Evolutionary conservation across 2,329 filamentous ascomycete genomes (phyloP).

Genomic region (Cyclaneusma minus): DNA sequence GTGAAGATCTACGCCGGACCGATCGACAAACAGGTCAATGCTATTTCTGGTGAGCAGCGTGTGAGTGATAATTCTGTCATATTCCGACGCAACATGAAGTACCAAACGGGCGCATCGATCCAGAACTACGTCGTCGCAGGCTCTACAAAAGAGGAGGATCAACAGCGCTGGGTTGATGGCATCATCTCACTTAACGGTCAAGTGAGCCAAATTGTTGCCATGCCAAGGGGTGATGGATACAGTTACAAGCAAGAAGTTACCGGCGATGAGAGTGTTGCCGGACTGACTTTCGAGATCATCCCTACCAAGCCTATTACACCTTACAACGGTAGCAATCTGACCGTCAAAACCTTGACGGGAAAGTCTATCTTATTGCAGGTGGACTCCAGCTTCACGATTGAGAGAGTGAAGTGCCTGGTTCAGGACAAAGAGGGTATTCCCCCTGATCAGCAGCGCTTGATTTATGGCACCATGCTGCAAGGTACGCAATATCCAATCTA

Average conservation of each 20-base stretch:
- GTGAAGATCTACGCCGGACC: conserved; percentile 24
- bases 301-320: too few relatives aligned
- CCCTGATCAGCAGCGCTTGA: conserved; percentile 88
- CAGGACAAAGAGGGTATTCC: conserved; percentile 99
- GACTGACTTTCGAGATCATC: conserved; percentile 25
- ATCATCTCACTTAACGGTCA: conserved; percentile 17
- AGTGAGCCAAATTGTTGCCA: conserved; percentile 28
- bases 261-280: conserved; percentile 20
- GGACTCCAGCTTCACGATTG: too few relatives aligned
- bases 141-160: too few relatives aligned
- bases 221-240: conserved; percentile 22
- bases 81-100: too few relatives aligned
- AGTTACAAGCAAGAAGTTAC: conserved; percentile 26
- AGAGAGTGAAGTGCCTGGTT: too few relatives aligned
- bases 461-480: too few relatives aligned
- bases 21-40: conserved; percentile 27
- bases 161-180: conserved; percentile 26
- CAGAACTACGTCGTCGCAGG: conserved; percentile 29
- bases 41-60: too few relatives aligned
- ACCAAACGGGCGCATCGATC: conserved; percentile 10
- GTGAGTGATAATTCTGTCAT: too few relatives aligned
- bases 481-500: too few relatives aligned
- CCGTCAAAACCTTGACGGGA: too few relatives aligned
- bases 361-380: too few relatives aligned
- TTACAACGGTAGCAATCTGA: too few relatives aligned